Conservation (phyloP, 202 grass and related monocot species). For the Elaeis oleifera region DNA sequence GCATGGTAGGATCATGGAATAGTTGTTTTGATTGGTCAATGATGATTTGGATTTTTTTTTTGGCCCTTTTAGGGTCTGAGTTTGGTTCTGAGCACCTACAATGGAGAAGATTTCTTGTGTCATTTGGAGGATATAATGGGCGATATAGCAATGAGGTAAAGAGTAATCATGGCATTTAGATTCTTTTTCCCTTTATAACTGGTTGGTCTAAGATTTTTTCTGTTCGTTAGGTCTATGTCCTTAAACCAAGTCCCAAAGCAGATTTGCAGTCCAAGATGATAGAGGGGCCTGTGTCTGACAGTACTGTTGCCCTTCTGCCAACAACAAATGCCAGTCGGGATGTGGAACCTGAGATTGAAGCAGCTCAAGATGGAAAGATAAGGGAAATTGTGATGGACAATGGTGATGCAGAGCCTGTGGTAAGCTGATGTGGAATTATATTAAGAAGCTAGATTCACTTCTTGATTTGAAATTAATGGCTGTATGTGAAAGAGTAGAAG, state of each 20-base stretch:
- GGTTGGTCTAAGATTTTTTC: constrained; percentile 17
- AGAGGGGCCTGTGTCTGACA: constrained; percentile 42
- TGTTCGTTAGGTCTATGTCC: constrained; percentile 56
- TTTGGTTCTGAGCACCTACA: constrained; percentile 61
- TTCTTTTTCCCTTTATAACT: constrained; percentile 9
- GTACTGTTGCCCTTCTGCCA: constrained; percentile 19
- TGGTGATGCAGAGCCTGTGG: constrained; percentile 45
- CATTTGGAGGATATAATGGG: constrained; percentile 98
- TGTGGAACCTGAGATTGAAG: constrained; percentile 63
- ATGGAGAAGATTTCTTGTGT: constrained; percentile 79
- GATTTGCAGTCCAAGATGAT: constrained; percentile 37
- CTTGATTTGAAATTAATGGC: too few relatives aligned
- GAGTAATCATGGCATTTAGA: constrained; percentile 12
- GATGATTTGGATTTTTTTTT: constrained; percentile 28
- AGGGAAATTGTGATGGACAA: constrained; percentile 42
- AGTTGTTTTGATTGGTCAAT: constrained; percentile 3
- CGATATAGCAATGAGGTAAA: constrained; percentile 87
- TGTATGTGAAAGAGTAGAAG: too few relatives aligned
- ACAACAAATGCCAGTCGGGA: constrained; percentile 42
- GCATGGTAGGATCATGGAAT: too few relatives aligned
- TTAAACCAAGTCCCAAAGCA: constrained; percentile 73
- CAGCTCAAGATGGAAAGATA: constrained; percentile 83
- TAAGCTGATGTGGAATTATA: background rate
- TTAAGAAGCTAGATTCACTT: too few relatives aligned
- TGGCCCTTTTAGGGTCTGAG: constrained; percentile 65